Percentiles rank a stretch among this genome's conserved stretches.
These are phyloP conservation scores for Elsinoe necatrix DNA, from an alignment of 2,329 filamentous ascomycete genomes.

Conservation along the genomic window DNA sequence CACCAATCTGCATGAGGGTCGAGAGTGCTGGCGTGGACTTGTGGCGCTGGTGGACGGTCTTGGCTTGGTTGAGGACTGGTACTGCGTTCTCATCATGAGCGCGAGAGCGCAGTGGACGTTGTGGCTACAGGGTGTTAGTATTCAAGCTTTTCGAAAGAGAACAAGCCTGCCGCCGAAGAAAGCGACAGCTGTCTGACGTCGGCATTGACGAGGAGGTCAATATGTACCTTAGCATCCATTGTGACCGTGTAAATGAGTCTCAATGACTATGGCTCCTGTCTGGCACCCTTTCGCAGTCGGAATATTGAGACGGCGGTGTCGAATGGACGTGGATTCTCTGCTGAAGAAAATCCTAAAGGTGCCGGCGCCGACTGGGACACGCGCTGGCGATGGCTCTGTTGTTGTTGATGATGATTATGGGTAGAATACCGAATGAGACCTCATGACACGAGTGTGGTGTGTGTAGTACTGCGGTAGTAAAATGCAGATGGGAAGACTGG, in stretches of 20 bases:
- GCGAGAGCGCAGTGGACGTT: conserved; percentile 55
- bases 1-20: conserved; percentile 45
- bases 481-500: conserved; percentile 15
- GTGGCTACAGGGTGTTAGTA: conserved; percentile 48
- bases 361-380: conserved; percentile 12
- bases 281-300: conserved; percentile 7
- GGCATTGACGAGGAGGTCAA: conserved; percentile 3
- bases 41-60: conserved; percentile 66
- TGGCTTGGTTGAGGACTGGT: conserved; percentile 36
- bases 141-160: conserved; percentile 2
- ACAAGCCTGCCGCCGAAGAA: neutral
- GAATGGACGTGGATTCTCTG: neutral
- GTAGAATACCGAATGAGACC: conserved; percentile 14
- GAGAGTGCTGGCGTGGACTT: conserved; percentile 65
- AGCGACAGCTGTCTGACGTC: neutral
- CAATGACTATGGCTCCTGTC: neutral
- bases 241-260: conserved; percentile 12
- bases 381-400: neutral
- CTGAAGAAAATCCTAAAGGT: neutral
- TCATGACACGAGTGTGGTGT: conserved; percentile 16
- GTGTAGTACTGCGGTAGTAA: conserved; percentile 13
- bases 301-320: neutral
- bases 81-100: conserved; percentile 62
- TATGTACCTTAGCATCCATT: conserved; percentile 26
- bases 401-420: neutral